Base-by-base conservation (phyloP, 2,329 filamentous ascomycete species). In the Stachybotrys chlorohalonatus region DNA sequence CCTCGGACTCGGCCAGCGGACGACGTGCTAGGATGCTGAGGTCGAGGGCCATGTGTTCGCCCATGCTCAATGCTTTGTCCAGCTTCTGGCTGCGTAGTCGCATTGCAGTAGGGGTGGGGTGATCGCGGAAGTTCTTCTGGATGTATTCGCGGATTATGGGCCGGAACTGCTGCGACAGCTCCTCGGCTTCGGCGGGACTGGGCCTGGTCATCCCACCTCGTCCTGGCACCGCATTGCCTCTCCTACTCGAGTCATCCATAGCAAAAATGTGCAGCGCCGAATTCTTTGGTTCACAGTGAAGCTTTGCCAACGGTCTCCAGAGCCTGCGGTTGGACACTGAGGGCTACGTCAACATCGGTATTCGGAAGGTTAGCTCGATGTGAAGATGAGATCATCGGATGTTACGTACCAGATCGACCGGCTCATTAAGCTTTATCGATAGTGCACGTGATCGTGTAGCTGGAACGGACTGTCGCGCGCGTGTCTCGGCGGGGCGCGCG, bases 361-460 rank as follows among this genome's bases (percentile, higher is more conserved):
- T 24, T 24, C 24, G 24, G 24, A 24, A 24, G 24, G 24, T 2
- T 2, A 4, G 24, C 24, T 24, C 24, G 24, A 24, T 4, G 24
- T 24, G 24, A 24, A 24, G 24, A 24, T 24, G 24, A 24, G 24
- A 24, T 24, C 24, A 24, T 24, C 24, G 24, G 24, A 24, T 24
- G 24, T 4, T 24, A 24, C 24, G 24, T 4, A 4, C 24, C 24
- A 24, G 24, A 24, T 24, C 24, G 24, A 24, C 24, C 24, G 24
- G 24, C 24, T 24, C 24, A 24, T 24, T 13, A 36, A 65, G 62
- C 62, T 64, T 64, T 64, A 64, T 65, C 63, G 63, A 64, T 62
- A 63, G 13, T 13, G 36, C 59, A 68, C 64, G 66, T 68, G 65
- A 61, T 39, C 24, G 17, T 51, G 31, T 30, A 13, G 24, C 24